Evolutionary conservation across 345 rosid species (phyloP).

Genomic region (Murraya koenigii): DNA sequence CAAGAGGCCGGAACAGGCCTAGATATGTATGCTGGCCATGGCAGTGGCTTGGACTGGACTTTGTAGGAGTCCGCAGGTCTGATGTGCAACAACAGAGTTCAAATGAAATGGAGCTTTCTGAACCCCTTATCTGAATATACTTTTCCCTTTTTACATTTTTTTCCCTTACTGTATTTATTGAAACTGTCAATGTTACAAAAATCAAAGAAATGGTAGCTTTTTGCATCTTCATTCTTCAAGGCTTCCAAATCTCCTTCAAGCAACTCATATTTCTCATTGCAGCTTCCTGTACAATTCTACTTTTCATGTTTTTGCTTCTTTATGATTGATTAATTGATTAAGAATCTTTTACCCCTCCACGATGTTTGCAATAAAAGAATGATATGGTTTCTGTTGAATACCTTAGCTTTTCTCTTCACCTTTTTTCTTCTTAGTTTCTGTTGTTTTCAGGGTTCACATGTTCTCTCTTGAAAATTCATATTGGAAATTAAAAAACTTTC

Average conservation of each 20-base stretch:
- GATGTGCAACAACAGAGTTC: conserved; percentile 52
- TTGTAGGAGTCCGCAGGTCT: conserved; percentile 58
- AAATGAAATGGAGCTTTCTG: conserved; percentile 97
- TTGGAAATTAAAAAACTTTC: neutral
- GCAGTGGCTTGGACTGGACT: conserved; percentile 97
- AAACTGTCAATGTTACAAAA: conserved; percentile 12
- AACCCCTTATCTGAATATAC: conserved; percentile 69
- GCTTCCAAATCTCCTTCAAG: neutral
- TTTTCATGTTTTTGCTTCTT: neutral
- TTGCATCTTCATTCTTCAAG: conserved; percentile 17
- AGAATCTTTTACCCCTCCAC: neutral
- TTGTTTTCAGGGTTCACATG: neutral
- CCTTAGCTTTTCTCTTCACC: neutral
- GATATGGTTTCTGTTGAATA: neutral
- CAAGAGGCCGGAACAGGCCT: conserved; percentile 41
- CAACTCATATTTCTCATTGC: neutral
- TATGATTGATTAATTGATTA: conserved; percentile 2
- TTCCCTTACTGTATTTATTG: conserved; percentile 16
- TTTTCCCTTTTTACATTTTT: neutral
- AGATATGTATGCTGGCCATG: conserved; percentile 97
- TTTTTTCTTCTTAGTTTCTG: neutral
- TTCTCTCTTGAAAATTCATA: neutral
- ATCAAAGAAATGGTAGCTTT: conserved; percentile 16
- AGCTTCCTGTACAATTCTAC: neutral
- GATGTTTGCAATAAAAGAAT: neutral